These are phyloP conservation scores for Myochromella boudieri DNA, from an alignment of 768 basidiomycete species.

Conservation along the genomic window DNA sequence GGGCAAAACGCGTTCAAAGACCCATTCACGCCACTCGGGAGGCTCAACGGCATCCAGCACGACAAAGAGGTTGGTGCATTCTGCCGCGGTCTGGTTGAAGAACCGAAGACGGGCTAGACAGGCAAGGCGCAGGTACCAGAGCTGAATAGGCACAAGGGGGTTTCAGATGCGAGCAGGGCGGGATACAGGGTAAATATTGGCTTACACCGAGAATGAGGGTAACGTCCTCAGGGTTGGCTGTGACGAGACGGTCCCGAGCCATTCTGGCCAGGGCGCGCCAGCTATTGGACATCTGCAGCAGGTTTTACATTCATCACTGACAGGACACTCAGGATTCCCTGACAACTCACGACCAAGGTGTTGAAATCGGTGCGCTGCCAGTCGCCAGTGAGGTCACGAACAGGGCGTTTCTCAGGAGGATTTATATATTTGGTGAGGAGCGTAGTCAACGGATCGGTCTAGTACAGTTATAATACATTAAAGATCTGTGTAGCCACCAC, in stretches of 20 bases:
- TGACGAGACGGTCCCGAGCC: constrained; percentile 77
- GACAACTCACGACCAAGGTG: constrained; percentile 70
- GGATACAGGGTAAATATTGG: constrained; percentile 3
- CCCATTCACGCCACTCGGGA: constrained; percentile 48
- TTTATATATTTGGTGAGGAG: constrained; percentile 83
- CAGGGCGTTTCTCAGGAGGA: constrained; percentile 72
- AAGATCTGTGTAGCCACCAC: constrained; percentile 60
- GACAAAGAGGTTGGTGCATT: constrained; percentile 77
- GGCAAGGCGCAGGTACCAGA: constrained; percentile 83
- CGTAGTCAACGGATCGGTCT: constrained; percentile 84
- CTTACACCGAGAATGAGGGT: constrained; percentile 66
- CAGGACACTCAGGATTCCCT: constrained; percentile 14
- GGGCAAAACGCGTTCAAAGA: constrained; percentile 60
- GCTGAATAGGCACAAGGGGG: constrained; percentile 34
- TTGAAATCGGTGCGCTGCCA: constrained; percentile 74
- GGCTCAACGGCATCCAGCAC: constrained; percentile 64
- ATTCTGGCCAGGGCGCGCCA: constrained; percentile 85
- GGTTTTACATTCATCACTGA: constrained; percentile 16
- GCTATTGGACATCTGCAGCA: constrained; percentile 77
- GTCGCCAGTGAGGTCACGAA: constrained; percentile 71
- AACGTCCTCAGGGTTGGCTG: constrained; percentile 68
- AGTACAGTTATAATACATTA: constrained; percentile 46
- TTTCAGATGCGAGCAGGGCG: background rate
- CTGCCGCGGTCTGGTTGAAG: constrained; percentile 85
- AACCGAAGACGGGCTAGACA: constrained; percentile 78